Evolutionary conservation across 2,329 filamentous ascomycete genomes (phyloP).

Genomic region (Sclerotinia trifoliorum): DNA sequence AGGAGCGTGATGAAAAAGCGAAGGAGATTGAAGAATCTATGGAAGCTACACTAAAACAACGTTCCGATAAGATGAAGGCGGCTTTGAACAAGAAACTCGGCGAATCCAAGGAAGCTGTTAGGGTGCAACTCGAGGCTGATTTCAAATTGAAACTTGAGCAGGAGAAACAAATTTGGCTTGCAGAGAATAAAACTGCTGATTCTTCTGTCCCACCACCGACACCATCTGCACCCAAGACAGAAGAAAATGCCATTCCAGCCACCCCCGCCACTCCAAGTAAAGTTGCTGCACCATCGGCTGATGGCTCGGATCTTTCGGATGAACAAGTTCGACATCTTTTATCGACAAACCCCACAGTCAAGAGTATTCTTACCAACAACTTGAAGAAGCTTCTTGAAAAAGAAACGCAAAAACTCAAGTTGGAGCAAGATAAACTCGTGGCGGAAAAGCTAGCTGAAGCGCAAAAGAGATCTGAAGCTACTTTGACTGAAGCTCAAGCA

Average conservation of each 20-base stretch:
- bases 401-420: constrained; percentile 59
- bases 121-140: constrained; percentile 51
- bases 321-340: constrained; percentile 57
- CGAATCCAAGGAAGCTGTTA: constrained; percentile 52
- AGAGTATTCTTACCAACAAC: constrained; percentile 52
- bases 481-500: constrained; percentile 52
- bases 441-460: constrained; percentile 53
- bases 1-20: constrained; percentile 62
- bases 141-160: constrained; percentile 56
- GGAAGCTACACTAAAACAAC: constrained; percentile 59
- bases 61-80: constrained; percentile 68
- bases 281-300: constrained; percentile 18
- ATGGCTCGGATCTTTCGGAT: constrained; percentile 41
- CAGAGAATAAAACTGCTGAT: constrained; percentile 46
- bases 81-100: constrained; percentile 66
- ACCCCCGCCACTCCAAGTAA: constrained; percentile 32
- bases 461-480: constrained; percentile 44
- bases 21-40: constrained; percentile 58
- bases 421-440: constrained; percentile 46
- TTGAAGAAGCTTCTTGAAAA: constrained; percentile 64
- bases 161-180: constrained; percentile 61
- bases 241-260: constrained; percentile 14
- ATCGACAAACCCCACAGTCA: constrained; percentile 49
- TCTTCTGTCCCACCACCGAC: constrained; percentile 43
- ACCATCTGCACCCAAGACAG: constrained; percentile 39